A percentile compares a stretch with the other conserved stretches of the same genome.
Conservation (phyloP, 495 filamentous ascomycete genomes). For the Trichoderma gamsii region DNA sequence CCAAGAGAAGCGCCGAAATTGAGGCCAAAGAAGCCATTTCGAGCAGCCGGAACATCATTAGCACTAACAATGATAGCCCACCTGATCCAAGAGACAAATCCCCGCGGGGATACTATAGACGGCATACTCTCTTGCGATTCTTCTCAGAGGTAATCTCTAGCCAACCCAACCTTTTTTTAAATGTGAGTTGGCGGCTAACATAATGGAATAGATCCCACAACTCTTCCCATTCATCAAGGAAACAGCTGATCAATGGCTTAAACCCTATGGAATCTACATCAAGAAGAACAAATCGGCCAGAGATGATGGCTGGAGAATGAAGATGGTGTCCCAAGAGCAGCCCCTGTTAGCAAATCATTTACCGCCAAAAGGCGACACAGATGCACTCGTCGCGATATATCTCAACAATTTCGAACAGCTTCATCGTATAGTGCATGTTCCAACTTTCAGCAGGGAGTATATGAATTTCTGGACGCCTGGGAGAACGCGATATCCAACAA, state of each 20-base stretch:
- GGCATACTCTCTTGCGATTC: conserved; percentile 23
- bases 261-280: conserved; percentile 28
- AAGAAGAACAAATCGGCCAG: conserved; percentile 24
- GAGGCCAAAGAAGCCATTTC: neutral
- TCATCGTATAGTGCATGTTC: conserved; percentile 53
- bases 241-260: conserved; percentile 32
- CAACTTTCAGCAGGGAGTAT: conserved; percentile 43
- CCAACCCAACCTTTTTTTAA: neutral
- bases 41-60: neutral
- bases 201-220: conserved; percentile 18
- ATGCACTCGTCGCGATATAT: conserved; percentile 42
- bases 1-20: neutral
- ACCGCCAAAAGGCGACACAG: conserved; percentile 42
- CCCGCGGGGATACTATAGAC: conserved; percentile 22
- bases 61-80: conserved; percentile 8
- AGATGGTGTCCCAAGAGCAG: conserved; percentile 24
- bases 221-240: conserved; percentile 30
- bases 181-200: neutral
- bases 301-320: conserved; percentile 22
- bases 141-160: conserved; percentile 21
- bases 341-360: conserved; percentile 26
- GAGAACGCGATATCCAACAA: conserved; percentile 24
- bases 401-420: conserved; percentile 41
- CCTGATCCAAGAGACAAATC: conserved; percentile 20
- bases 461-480: conserved; percentile 31